Conservation (phyloP, 352 stramenopile species). For the Peronospora tabacina region DNA sequence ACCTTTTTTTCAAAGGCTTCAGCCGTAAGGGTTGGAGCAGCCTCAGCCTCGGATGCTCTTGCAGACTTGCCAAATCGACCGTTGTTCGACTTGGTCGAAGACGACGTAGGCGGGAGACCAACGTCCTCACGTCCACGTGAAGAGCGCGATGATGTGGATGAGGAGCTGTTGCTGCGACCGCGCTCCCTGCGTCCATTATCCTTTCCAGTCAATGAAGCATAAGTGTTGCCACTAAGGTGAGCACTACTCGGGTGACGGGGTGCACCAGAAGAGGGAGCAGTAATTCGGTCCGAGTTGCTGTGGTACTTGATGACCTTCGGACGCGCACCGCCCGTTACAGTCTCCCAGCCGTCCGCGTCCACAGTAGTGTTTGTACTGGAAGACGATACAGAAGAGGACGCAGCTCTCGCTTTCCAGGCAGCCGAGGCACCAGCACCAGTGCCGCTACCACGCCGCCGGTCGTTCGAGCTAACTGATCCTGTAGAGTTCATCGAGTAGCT, state of each 20-base stretch:
- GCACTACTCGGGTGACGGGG: conserved; percentile 34
- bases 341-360: conserved; percentile 71
- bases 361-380: conserved; percentile 17
- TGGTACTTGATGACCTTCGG: conserved; percentile 59
- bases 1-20: conserved; percentile 79
- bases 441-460: conserved; percentile 32
- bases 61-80: conserved; percentile 13
- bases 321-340: conserved; percentile 37
- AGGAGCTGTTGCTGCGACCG: conserved; percentile 47
- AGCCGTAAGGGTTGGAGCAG: conserved; percentile 27
- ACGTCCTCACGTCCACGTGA: conserved; percentile 18
- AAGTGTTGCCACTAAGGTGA: conserved; percentile 32
- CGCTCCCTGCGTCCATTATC: conserved; percentile 36
- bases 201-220: conserved; percentile 34
- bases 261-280: conserved; percentile 12
- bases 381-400: conserved; percentile 7
- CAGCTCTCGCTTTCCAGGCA: conserved; percentile 54
- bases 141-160: conserved; percentile 25
- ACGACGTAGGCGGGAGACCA: conserved; percentile 37
- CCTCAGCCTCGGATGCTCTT: conserved; percentile 15
- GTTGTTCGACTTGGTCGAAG: conserved; percentile 19
- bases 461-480: conserved; percentile 25
- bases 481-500: conserved; percentile 54
- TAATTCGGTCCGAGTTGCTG: conserved; percentile 52
- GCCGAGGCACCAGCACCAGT: conserved; percentile 42